Evolutionary conservation across 164 flowering plant genomes (phyloP), one percentile per base, ranked within the genome.

Genomic region (Berberis thunbergii): DNA sequence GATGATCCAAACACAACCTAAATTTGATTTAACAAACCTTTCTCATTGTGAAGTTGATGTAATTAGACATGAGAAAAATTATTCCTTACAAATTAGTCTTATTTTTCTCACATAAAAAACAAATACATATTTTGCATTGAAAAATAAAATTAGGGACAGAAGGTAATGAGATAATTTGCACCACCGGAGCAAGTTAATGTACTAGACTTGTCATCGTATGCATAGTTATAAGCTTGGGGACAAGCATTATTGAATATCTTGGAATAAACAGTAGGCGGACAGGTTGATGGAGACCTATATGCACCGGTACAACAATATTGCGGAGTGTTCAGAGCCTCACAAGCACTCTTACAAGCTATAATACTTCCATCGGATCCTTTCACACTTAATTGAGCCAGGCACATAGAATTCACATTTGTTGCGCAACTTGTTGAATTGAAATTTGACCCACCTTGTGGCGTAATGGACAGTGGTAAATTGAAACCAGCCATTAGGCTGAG

Each of bases 281-380:
- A 87, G 60, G 84, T 82, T 58, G 84, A 81, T 0, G 97, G 95
- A 58, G 84, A 84, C 38, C 71, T 57, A 64, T 70, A 84, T 10
- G 69, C 83, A 38, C 73, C 92, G 13, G 86, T 90, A 54, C 97
- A 90, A 59, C 97, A 90, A 60, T 66, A 90, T 73, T 46, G 42
- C 1, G 88, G 86, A 44, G 77, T 78, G 6, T 83, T 77, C 53
- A 88, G 83, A 39, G 90, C 95, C 67, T 82, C 91, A 67, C 97
- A 91, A 61, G 97, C 97, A 77, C 97, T 91, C 71, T 69, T 83
- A 62, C 97, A 91, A 5, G 91, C 97, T 11, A 75, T 77, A 49
- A 45, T 64, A 38, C 52, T 45, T 3, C 76, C 78, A 49, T 59
- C 80, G 42, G 26, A 26, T 26, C 73, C 60, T 63, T 59, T 45